Base-by-base conservation (phyloP, 148 eudicot genomes). In the Hydrangea macrophylla region DNA sequence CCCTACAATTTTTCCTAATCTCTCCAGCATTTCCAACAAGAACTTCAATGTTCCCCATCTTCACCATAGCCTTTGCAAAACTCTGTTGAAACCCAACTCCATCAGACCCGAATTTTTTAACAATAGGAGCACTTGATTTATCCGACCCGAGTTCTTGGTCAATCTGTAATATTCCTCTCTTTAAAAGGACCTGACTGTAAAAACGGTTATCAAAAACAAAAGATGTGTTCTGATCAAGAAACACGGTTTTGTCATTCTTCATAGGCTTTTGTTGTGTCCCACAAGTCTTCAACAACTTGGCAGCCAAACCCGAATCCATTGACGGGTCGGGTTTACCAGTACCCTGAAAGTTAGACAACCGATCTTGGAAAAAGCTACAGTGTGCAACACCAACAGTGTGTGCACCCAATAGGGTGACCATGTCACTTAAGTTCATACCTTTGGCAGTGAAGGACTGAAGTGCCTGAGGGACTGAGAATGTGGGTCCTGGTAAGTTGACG, bases 171-270 rank as follows among this genome's bases (percentile, higher is more conserved):
- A 63, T 9, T 30, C 67, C 67, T 45, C 24, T 44, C 35, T 9
- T 28, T 4, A 44, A 26, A 17, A 26, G 35, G 18, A 78, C 53
- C 17, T 78, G 67, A 6, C 58, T 73, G 59, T 69, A 78, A 67
- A 28, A 73, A 33, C 53, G 39, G 17, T 78, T 73, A 69, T 78
- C 81, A 0, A 78, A 25, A 12, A 60, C 22, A 10, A 78, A 73
- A 3, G 81, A 65, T 1, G 81, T 73, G 62, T 51, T 69, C 33
- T 69, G 77, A 67, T 78, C 81, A 25, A 77, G 37, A 26, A 77
- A 77, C 2, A 6, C 55, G 0, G 67, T 44, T 4, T 7, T 23
- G 18, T 44, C 54, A 6, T 25, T 0, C 0, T 62, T 62, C 17
- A 13, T 1, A 11, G n/a, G n/a, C 53, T 22, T 48, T 15, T 1